Evolutionary conservation across 225 moss, liverwort and hornwort species (phyloP), one percentile per base, ranked within the genome.

Genomic region (Pseudoscleropodium purum): DNA sequence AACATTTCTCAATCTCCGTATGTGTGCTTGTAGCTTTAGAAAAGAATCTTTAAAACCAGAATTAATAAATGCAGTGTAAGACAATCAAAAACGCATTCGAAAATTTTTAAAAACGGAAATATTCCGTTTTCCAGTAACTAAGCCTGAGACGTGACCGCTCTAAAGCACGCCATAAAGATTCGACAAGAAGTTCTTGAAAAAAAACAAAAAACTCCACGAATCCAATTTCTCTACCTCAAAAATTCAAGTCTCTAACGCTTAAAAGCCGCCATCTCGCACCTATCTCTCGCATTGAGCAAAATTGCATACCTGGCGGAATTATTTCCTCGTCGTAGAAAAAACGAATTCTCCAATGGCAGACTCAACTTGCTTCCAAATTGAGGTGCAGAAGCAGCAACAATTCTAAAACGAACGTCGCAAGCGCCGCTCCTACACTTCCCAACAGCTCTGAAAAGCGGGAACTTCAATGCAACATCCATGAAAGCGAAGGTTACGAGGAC

Each of bases 401-500:
- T 33, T 79, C 45, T 18, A 8, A n/a, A 78, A 47, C 17, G 49
- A 64, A 72, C n/a, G n/a, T 81, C 85, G 19, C 64, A 36, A 23
- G 12, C 25, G 25, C 20, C 16, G 31, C 70, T 89, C 79, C 39
- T 34, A 31, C 84, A 60, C 59, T 75, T 81, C 51, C 68, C 78
- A 30, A 65, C 15, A 83, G 45, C 23, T 83, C 52, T 27, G 7
- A 69, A 37, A 74, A 75, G 43, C 20, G 90, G 78, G 57, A 77
- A 39, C 49, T 34, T 56, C 63, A 83, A 88, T 78, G 88, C 65
- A 56, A 73, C 24, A 54, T 92, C 92, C 90, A 92, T 92, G 64
- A 88, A 79, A 17, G 52, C 87, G 41, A 24, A 86, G 39, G 43
- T 41, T 36, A 49, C 36, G 52, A 25, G 18, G 15, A 87, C 56